A percentile compares a stretch with the other conserved stretches of the same genome.
phyloP scores from a whole-genome alignment of 2,329 filamentous ascomycete species.

The Onygenales sp. region DNA sequence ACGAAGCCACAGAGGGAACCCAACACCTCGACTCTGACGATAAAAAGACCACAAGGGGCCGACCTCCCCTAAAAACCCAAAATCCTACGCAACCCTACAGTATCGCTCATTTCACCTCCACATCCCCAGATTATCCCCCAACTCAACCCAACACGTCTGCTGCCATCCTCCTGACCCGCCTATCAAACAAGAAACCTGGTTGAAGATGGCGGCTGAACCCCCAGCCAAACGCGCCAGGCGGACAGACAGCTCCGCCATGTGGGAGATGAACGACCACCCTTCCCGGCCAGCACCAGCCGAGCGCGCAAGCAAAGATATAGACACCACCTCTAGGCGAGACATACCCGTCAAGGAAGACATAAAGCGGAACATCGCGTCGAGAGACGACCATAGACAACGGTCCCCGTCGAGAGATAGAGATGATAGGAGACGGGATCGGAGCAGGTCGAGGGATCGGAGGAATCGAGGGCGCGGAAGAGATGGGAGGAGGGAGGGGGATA shows the following conservation, averaged over 20 bases:
- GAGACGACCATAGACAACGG: conserved; percentile 31
- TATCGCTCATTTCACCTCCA: not conserved
- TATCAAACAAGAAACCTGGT: not conserved
- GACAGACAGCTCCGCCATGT: conserved; percentile 52
- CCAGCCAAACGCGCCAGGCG: conserved; percentile 42
- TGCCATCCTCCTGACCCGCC: not conserved
- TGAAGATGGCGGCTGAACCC: conserved; percentile 40
- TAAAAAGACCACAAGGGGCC: no score
- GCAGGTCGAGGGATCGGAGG: conserved; percentile 33
- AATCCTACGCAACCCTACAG: no score
- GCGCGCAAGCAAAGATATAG: conserved; percentile 18
- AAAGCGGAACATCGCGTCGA: conserved; percentile 24
- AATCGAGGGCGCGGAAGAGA: conserved; percentile 23
- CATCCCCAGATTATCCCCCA: not conserved
- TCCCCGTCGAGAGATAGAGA: conserved; percentile 30
- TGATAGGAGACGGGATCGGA: conserved; percentile 33
- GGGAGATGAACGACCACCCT: conserved; percentile 40
- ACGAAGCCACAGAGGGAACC: no score
- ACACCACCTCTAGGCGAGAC: conserved; percentile 26
- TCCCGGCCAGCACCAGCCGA: conserved; percentile 17
- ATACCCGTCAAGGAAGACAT: conserved; percentile 26
- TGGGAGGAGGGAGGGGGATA: conserved; percentile 31
- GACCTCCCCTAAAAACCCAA: no score
- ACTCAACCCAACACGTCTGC: not conserved
- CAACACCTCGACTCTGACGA: no score